Conservation (phyloP, 352 stramenopile species). For the Stephanocyclus meneghinianus region DNA sequence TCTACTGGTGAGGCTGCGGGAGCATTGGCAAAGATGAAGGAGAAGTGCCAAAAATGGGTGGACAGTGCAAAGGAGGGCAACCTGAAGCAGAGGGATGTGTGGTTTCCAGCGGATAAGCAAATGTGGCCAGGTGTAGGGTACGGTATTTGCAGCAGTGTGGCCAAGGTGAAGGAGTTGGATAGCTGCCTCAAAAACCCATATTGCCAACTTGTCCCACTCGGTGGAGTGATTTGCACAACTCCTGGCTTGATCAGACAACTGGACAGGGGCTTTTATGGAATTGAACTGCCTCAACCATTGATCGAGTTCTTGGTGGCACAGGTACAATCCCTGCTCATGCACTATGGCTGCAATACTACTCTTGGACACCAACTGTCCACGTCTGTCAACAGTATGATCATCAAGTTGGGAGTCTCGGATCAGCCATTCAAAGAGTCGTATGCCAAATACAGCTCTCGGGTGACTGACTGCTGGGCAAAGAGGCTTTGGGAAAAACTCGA, state of each 20-base stretch:
- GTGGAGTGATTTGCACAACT: background rate
- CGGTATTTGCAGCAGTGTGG: no score
- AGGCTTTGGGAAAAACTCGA: slow-evolving; percentile 22
- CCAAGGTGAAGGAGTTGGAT: no score
- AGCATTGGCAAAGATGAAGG: background rate
- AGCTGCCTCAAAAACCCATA: background rate
- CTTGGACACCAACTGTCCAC: no score
- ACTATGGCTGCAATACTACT: background rate
- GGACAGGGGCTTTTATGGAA: slow-evolving; percentile 9
- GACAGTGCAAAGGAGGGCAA: no score
- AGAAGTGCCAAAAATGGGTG: background rate
- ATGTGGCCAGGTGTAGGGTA: no score
- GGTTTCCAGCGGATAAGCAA: no score
- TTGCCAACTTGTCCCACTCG: background rate
- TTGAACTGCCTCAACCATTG: background rate
- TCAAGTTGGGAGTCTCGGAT: slow-evolving; percentile 9
- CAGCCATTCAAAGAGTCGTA: slow-evolving; percentile 17
- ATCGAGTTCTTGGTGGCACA: background rate
- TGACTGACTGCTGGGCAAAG: no score
- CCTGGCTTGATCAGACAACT: background rate
- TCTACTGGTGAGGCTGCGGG: background rate
- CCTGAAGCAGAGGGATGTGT: no score
- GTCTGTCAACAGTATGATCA: background rate
- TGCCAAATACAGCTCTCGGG: background rate
- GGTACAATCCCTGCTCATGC: slow-evolving; percentile 1